Conservation (phyloP, 2,329 filamentous ascomycete species). For the Claviceps sp. region DNA sequence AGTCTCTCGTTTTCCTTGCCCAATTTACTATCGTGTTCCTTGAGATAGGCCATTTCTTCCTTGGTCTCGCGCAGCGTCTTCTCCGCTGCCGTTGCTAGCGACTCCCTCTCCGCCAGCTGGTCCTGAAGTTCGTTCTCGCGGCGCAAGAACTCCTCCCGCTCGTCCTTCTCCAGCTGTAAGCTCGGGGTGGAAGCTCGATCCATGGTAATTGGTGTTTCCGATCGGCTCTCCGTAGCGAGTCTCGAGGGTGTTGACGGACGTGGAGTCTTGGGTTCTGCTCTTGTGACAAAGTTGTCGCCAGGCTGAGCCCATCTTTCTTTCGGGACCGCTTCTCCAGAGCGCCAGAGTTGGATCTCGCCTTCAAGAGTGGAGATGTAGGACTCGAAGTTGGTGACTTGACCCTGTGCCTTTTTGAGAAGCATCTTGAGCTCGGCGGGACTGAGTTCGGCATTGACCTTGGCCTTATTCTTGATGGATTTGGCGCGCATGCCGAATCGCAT, state of each 20-base stretch:
- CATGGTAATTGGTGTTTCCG: conserved; percentile 52
- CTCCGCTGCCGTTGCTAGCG: conserved; percentile 64
- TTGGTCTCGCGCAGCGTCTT: conserved; percentile 70
- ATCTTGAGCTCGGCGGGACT: conserved; percentile 91
- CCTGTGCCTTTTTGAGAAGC: conserved; percentile 83
- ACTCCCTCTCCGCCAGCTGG: conserved; percentile 86
- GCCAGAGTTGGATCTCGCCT: conserved; percentile 75
- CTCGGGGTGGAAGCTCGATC: conserved; percentile 82
- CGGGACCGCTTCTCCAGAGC: conserved; percentile 74
- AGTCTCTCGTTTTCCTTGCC: conserved; percentile 86
- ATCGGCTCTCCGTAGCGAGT: conserved; percentile 41
- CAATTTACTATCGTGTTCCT: conserved; percentile 71
- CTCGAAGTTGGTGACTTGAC: conserved; percentile 79
- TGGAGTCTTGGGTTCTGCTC: conserved; percentile 29
- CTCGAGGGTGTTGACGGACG: conserved; percentile 41
- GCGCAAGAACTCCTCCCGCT: conserved; percentile 87
- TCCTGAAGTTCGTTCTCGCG: conserved; percentile 96
- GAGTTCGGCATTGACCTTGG: conserved; percentile 97
- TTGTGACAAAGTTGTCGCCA: conserved; percentile 30
- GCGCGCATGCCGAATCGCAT: conserved; percentile 89
- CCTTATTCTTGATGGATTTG: conserved; percentile 99
- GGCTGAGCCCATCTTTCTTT: conserved; percentile 77
- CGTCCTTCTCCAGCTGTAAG: conserved; percentile 83
- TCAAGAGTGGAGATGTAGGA: conserved; percentile 74
- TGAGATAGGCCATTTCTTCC: conserved; percentile 73